Conservation (phyloP, 805 yeast genomes). For the Monosporozyma servazzii region DNA sequence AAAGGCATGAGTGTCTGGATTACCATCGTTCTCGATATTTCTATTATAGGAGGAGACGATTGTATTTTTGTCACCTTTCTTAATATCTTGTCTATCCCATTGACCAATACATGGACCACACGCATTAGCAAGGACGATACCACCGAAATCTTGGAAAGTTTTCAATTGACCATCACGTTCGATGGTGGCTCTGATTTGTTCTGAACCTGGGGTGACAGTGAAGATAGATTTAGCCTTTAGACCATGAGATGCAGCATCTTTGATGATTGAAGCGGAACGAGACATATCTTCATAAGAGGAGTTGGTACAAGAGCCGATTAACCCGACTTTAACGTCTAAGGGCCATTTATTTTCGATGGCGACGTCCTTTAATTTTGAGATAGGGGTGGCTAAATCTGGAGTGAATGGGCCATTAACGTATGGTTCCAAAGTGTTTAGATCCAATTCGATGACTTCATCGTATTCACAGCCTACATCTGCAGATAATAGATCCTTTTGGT, state of each 20-base stretch:
- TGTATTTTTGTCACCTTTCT: constrained; percentile 92
- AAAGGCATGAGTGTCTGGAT: constrained; percentile 94
- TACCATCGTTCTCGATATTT: constrained; percentile 98
- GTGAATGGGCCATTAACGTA: constrained; percentile 97
- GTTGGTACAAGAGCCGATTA: constrained; percentile 98
- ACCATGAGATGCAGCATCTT: constrained; percentile 86
- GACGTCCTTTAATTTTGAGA: constrained; percentile 75
- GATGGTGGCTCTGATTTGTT: constrained; percentile 96
- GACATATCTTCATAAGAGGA: constrained; percentile 98
- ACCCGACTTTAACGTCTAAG: constrained; percentile 80
- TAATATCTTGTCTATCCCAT: constrained; percentile 92
- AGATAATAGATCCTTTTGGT: constrained; percentile 56
- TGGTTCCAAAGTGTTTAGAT: constrained; percentile 84
- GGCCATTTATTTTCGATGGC: constrained; percentile 91
- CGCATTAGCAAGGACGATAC: constrained; percentile 91
- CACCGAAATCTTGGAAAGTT: constrained; percentile 86
- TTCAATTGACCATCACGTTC: constrained; percentile 90
- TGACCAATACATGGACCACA: constrained; percentile 99
- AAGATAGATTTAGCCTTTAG: constrained; percentile 84
- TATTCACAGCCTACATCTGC: constrained; percentile 93
- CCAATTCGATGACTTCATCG: constrained; percentile 87
- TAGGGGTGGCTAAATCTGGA: constrained; percentile 94
- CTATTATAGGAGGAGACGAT: constrained; percentile 96
- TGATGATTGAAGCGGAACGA: constrained; percentile 86
- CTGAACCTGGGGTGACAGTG: constrained; percentile 96